A percentile compares a stretch with the other conserved stretches of the same genome.
phyloP scores from a whole-genome alignment of 305 asterid species.

The Fraxinus latifolia region DNA sequence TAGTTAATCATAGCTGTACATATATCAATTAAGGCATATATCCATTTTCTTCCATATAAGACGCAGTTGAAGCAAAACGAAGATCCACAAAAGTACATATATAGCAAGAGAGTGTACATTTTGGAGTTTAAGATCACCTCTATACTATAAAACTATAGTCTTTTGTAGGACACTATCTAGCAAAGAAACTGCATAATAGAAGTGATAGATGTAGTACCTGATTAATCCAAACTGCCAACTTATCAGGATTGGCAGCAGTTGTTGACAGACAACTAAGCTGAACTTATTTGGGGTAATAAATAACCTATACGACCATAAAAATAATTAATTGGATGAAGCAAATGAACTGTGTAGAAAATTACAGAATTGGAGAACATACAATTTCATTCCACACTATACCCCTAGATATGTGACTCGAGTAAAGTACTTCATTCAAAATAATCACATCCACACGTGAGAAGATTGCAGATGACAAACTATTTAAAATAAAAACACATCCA shows the following conservation, averaged over 20 bases:
- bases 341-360: conserved; percentile 21
- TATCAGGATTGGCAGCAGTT: conserved; percentile 99
- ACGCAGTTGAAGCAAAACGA: neutral
- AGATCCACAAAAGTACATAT: too few species aligned
- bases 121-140: conserved; percentile 26
- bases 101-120: neutral
- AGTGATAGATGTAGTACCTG: conserved; percentile 59
- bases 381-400: conserved; percentile 99
- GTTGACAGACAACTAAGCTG: conserved; percentile 94
- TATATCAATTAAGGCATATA: neutral
- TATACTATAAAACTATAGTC: neutral
- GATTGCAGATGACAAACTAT: neutral
- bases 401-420: conserved; percentile 90
- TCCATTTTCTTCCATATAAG: neutral
- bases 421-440: conserved; percentile 98
- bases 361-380: conserved; percentile 49
- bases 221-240: conserved; percentile 97
- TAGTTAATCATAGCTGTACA: neutral
- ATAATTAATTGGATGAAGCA: conserved; percentile 33
- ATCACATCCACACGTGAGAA: conserved; percentile 85
- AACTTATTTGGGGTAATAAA: conserved; percentile 95
- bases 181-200: conserved; percentile 21
- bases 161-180: neutral
- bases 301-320: conserved; percentile 53
- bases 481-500: too few species aligned